Conservation (phyloP, 148 eudicot genomes). For the Silene latifolia region DNA sequence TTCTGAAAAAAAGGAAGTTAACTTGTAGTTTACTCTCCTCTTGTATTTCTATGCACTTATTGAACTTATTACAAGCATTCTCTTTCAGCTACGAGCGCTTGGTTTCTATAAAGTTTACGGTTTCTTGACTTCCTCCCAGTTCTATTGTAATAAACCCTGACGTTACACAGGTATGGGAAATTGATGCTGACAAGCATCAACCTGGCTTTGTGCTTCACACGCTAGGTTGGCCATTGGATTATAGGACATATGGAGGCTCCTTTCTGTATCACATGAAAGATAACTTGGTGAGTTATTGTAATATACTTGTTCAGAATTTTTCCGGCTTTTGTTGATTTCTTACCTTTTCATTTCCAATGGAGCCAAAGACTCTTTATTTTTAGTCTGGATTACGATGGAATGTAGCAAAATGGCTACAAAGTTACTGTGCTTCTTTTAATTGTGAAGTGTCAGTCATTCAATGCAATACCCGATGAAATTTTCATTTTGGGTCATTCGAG, state of each 20-base stretch:
- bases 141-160: slow-evolving; percentile 2
- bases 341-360: neutral
- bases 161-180: slow-evolving; percentile 79
- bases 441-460: no score
- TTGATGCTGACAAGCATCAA: slow-evolving; percentile 69
- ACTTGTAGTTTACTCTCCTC: neutral
- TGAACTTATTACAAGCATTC: neutral
- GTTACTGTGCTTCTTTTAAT: no score
- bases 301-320: neutral
- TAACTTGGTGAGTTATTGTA: slow-evolving; percentile 53
- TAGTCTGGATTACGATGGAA: no score
- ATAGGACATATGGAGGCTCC: slow-evolving; percentile 90
- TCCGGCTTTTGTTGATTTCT: neutral
- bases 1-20: neutral
- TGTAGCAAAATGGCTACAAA: no score
- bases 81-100: neutral
- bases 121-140: slow-evolving; percentile 2
- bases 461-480: no score
- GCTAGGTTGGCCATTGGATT: slow-evolving; percentile 92
- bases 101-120: neutral
- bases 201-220: slow-evolving; percentile 90
- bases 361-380: no score
- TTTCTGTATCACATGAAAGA: slow-evolving; percentile 94
- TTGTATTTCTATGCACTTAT: neutral
- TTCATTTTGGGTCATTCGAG: no score